These are phyloP conservation scores for Colletotrichum costaricense DNA, from an alignment of 2,329 filamentous ascomycete genomes.

Conservation along the genomic window DNA sequence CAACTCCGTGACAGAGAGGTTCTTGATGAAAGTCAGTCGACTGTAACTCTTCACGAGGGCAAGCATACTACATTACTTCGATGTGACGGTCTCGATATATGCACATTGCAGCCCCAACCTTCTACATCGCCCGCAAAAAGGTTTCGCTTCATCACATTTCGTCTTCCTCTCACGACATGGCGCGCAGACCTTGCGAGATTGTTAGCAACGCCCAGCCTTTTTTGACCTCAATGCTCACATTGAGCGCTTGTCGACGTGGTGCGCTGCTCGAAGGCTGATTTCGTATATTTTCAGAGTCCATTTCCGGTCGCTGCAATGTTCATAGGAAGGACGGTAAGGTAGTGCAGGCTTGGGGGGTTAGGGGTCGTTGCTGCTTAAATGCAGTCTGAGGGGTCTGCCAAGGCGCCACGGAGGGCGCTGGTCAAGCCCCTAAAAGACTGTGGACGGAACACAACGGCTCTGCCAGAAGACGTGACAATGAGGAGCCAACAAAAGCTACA, in stretches of 20 bases:
- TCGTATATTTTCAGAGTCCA: neutral
- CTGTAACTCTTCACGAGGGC: no score
- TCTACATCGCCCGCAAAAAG: neutral
- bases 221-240: neutral
- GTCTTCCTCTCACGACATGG: neutral
- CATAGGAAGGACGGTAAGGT: neutral
- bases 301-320: neutral
- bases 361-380: neutral
- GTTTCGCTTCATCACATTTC: neutral
- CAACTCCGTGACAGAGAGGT: neutral
- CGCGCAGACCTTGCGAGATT: neutral
- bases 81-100: neutral
- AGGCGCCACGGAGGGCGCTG: neutral
- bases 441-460: no score
- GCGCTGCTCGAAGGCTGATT: neutral
- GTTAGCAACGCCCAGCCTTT: neutral
- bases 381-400: neutral
- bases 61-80: neutral
- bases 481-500: neutral
- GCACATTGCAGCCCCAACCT: neutral
- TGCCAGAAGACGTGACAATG: neutral
- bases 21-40: neutral
- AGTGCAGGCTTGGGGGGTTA: neutral
- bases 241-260: neutral
- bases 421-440: no score